phyloP scores from a whole-genome alignment of 1,284 basidiomycete species.

The Rhodotorula sp. region DNA sequence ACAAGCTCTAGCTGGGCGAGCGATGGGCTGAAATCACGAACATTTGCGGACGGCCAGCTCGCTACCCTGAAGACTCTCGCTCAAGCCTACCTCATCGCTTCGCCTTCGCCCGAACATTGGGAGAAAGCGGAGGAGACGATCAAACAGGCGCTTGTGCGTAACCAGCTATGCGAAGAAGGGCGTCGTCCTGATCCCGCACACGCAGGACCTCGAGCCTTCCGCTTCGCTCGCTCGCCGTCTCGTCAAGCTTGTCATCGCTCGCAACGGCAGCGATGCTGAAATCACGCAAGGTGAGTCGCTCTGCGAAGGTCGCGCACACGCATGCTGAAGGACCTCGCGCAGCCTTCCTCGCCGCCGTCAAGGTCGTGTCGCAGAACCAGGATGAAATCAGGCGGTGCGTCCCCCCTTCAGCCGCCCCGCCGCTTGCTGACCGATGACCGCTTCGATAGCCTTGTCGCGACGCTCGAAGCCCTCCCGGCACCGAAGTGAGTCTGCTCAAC shows the following conservation, averaged over 20 bases:
- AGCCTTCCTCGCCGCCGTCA: conserved; percentile 3
- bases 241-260: conserved; percentile 23
- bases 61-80: conserved; percentile 13
- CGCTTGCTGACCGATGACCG: background rate
- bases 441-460: background rate
- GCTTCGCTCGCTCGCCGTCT: background rate
- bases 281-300: background rate
- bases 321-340: background rate
- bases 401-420: too few species aligned
- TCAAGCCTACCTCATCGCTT: conserved; percentile 3
- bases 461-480: background rate
- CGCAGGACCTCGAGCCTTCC: conserved; percentile 10
- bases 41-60: background rate
- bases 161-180: rapidly evolving
- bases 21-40: background rate
- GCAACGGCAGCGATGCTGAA: conserved; percentile 8
- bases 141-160: conserved; percentile 5
- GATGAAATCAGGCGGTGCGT: background rate
- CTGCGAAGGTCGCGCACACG: rapidly evolving
- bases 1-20: too few species aligned
- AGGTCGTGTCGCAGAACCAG: too few species aligned
- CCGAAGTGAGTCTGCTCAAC: too few species aligned
- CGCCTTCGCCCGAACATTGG: background rate
- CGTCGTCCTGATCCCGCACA: rapidly evolving
- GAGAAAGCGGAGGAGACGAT: conserved; percentile 8